Evolutionary conservation across 495 filamentous ascomycete species (phyloP), one percentile per base, ranked within the genome.

Genomic region (Durotheca rogersii): DNA sequence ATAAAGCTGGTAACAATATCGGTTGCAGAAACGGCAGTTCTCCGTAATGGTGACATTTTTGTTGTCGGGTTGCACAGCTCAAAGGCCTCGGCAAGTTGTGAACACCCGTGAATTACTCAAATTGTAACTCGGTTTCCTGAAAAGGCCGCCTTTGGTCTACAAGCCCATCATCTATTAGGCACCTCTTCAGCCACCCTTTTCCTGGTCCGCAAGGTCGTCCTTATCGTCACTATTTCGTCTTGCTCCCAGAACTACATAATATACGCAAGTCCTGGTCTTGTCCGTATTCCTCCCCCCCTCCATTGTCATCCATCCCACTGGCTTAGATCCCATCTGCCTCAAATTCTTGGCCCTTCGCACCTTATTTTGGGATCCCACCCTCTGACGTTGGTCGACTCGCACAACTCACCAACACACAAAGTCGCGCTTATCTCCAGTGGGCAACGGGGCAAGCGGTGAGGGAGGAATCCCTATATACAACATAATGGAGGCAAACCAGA

Each of bases 11-110:
- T n/a, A n/a, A n/a, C n/a, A n/a, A n/a, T n/a, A n/a, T n/a, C n/a
- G n/a, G n/a, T n/a, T n/a, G n/a, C n/a, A n/a, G n/a, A n/a, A n/a
- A n/a, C n/a, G n/a, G n/a, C n/a, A n/a, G n/a, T n/a, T n/a, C n/a
- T n/a, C n/a, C n/a, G n/a, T n/a, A n/a, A n/a, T n/a, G n/a, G n/a
- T n/a, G 11, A 12, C 6, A 27, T 17, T 6, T 16, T 16, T 42
- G 23, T 27, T 27, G 55, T 45, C 55, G 49, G 54, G 55, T 37
- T 40, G 15, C 27, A 39, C 39, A 51, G 12, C 41, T 47, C 16
- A 50, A 55, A 45, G 51, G 51, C 56, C 56, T 60, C 56, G 56
- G 56, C 47, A 60, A 49, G 49, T 58, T 12, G 36, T 55, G 47
- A 31, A 25, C 17, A 18, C 32, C 46, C 14, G 20, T 53, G 25